Percentiles rank a stretch among this genome's conserved stretches.
Evolutionary conservation across 495 filamentous ascomycete genomes (phyloP).

Genomic region (Tuber indicum): DNA sequence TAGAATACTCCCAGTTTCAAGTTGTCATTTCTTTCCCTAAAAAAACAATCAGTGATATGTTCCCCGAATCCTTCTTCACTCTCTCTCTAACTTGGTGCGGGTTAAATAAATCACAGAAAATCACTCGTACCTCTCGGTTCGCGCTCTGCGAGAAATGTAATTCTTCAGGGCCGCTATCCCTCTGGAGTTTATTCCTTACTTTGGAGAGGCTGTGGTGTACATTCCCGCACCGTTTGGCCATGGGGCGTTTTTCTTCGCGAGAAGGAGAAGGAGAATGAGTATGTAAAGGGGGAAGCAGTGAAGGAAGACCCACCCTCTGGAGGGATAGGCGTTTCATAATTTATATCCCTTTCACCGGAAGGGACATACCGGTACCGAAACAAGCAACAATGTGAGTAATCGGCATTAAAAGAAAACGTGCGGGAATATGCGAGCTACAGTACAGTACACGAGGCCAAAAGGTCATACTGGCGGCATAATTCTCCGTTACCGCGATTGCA

Average conservation of each 20-base stretch:
- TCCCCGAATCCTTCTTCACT: background rate
- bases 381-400: background rate
- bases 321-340: constrained; percentile 1
- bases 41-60: background rate
- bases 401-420: background rate
- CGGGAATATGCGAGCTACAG: background rate
- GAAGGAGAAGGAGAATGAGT: background rate
- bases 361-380: background rate
- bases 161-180: background rate
- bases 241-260: background rate
- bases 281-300: background rate
- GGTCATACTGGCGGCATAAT: background rate
- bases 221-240: background rate
- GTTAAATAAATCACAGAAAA: background rate
- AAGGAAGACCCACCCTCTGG: background rate
- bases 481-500: background rate
- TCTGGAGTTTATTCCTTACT: background rate
- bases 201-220: background rate
- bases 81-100: background rate
- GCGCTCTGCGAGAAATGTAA: background rate
- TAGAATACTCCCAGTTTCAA: background rate
- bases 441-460: background rate
- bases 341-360: background rate
- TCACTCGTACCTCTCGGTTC: background rate
- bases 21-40: background rate